phyloP scores from a whole-genome alignment of 495 filamentous ascomycete genomes.

The Neurospora sp. region DNA sequence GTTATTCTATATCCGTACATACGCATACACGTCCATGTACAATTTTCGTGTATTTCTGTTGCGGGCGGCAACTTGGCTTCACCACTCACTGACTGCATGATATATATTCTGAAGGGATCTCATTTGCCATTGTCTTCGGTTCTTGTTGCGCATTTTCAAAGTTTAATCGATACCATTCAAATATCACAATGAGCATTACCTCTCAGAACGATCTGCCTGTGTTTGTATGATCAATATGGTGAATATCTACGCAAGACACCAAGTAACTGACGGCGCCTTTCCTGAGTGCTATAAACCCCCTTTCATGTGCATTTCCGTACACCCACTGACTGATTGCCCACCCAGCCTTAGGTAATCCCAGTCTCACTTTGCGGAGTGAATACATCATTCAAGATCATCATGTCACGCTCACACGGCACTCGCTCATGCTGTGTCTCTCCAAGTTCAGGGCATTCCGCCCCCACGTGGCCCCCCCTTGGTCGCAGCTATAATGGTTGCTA shows the following conservation, averaged over 20 bases:
- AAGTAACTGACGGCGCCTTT: background rate
- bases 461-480: background rate
- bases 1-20: background rate
- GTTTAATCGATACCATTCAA: constrained; percentile 13
- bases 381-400: background rate
- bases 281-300: background rate
- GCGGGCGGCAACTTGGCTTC: background rate
- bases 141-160: background rate
- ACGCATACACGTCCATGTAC: background rate
- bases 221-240: background rate
- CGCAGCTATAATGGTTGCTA: background rate
- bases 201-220: background rate
- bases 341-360: background rate
- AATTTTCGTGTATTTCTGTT: background rate
- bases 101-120: background rate
- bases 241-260: background rate
- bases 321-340: background rate
- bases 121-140: background rate
- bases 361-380: background rate
- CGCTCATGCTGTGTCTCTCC: background rate
- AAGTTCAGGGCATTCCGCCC: background rate
- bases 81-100: background rate
- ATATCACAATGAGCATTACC: background rate
- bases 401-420: background rate
- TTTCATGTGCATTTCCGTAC: background rate